These are phyloP conservation scores for Gnomoniopsis smithogilvyi DNA, from an alignment of 2,329 filamentous ascomycete genomes.

Conservation along the genomic window DNA sequence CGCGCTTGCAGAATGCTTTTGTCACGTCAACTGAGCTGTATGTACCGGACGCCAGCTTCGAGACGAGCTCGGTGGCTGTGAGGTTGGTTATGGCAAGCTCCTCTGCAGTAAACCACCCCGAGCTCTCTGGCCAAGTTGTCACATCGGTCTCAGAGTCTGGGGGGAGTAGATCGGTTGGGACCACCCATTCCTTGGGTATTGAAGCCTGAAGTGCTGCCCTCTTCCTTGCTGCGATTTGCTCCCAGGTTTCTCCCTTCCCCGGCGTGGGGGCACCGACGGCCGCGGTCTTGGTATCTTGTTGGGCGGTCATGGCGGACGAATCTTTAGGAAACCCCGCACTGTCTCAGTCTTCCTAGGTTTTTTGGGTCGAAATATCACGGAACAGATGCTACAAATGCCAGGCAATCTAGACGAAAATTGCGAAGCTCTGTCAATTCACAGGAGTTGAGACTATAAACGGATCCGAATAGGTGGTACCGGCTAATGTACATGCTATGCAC, in stretches of 20 bases:
- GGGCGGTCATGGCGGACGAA: not conserved
- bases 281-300: not conserved
- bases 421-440: too few species aligned
- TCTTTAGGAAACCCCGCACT: not conserved
- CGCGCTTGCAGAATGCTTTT: constrained; percentile 36
- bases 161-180: constrained; percentile 52
- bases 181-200: constrained; percentile 56
- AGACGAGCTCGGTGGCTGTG: constrained; percentile 30
- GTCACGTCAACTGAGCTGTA: constrained; percentile 34
- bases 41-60: constrained; percentile 33
- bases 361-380: not conserved
- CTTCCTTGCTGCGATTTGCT: constrained; percentile 40
- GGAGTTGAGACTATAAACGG: not conserved
- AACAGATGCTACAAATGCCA: not conserved
- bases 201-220: constrained; percentile 39
- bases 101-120: constrained; percentile 54
- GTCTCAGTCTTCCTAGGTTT: not conserved
- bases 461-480: not conserved
- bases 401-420: not conserved
- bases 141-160: constrained; percentile 53
- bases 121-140: constrained; percentile 50
- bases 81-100: constrained; percentile 36
- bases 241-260: constrained; percentile 29
- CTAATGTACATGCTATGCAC: not conserved
- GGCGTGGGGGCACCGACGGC: not conserved